Conservation (phyloP, 2,329 filamentous ascomycete genomes). For the Escovopsis weberi region DNA sequence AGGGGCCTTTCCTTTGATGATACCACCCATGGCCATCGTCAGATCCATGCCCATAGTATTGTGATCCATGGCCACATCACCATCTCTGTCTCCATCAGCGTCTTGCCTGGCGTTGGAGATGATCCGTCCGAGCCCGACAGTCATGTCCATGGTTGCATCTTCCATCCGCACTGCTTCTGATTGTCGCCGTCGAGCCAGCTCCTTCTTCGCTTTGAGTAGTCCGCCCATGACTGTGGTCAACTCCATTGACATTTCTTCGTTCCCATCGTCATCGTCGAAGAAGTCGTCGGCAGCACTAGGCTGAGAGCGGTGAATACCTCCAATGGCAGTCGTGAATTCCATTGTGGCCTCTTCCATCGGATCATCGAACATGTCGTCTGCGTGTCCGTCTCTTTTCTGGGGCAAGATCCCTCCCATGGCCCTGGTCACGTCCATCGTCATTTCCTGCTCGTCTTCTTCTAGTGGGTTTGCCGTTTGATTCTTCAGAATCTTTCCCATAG, state of each 20-base stretch:
- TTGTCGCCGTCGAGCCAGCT: slow-evolving; percentile 15
- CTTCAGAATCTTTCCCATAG: slow-evolving; percentile 39
- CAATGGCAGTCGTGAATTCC: slow-evolving; percentile 72
- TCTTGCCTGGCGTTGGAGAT: slow-evolving; percentile 19
- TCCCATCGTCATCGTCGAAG: slow-evolving; percentile 28
- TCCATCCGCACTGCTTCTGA: slow-evolving; percentile 14
- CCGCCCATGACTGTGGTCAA: slow-evolving; percentile 52
- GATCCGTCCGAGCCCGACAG: slow-evolving; percentile 41
- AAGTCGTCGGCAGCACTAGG: slow-evolving; percentile 20
- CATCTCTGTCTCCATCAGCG: slow-evolving; percentile 20
- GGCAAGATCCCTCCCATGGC: slow-evolving; percentile 67
- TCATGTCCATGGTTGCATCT: slow-evolving; percentile 38
- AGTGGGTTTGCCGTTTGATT: slow-evolving; percentile 24
- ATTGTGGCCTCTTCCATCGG: slow-evolving; percentile 40
- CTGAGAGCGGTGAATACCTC: slow-evolving; percentile 41
- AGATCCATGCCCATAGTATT: slow-evolving; percentile 52
- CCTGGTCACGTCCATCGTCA: slow-evolving; percentile 90
- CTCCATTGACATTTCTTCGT: slow-evolving; percentile 69
- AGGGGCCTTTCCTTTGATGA: slow-evolving; percentile 29
- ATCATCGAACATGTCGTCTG: slow-evolving; percentile 17
- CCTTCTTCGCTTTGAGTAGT: slow-evolving; percentile 24
- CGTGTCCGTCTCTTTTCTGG: slow-evolving; percentile 13
- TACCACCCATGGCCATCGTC: slow-evolving; percentile 48
- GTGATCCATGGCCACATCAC: slow-evolving; percentile 8
- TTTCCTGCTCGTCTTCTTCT: slow-evolving; percentile 41